phyloP scores from a whole-genome alignment of 495 filamentous ascomycete genomes.

The Aspergillus ellipticus region DNA sequence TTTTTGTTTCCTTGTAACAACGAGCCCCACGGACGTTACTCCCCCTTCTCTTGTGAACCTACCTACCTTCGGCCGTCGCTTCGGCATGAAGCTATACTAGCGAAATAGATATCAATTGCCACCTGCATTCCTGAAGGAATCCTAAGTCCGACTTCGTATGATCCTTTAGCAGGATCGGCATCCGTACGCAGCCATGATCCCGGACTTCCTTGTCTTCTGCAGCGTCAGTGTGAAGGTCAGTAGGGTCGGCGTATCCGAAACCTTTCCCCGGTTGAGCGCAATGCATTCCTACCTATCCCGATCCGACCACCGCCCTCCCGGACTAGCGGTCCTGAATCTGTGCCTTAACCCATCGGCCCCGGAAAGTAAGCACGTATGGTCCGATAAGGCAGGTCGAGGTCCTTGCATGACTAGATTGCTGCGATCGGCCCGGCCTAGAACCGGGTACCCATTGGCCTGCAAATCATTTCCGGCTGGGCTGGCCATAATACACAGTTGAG shows the following conservation, averaged over 20 bases:
- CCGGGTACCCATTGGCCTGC: background rate
- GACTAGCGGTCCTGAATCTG: background rate
- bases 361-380: background rate
- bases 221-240: background rate
- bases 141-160: too few species aligned
- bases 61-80: background rate
- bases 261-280: background rate
- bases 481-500: too few species aligned
- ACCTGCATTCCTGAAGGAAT: background rate
- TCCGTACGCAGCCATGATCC: too few species aligned
- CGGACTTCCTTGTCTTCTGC: background rate
- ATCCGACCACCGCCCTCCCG: too few species aligned
- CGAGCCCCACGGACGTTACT: background rate
- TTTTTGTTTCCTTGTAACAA: background rate
- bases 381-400: background rate
- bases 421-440: background rate
- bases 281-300: background rate
- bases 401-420: background rate
- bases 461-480: background rate
- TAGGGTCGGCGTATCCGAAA: background rate
- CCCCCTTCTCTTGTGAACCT: background rate
- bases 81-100: background rate
- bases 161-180: too few species aligned
- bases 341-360: background rate
- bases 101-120: background rate